Conservation (phyloP, 23 red algal species). For the Agarophyton chilense region DNA sequence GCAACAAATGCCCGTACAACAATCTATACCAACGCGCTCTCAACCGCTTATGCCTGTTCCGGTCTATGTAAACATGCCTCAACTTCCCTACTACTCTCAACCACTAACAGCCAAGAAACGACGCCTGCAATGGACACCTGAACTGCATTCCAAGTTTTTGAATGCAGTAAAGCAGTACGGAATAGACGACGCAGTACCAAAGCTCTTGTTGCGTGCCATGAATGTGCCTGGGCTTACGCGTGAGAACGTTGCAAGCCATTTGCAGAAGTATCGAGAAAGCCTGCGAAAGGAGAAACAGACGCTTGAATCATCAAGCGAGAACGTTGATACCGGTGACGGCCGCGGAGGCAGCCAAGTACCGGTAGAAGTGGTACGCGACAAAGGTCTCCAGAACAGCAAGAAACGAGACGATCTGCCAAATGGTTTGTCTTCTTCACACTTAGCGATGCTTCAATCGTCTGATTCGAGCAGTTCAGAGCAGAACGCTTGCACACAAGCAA, state of each 20-base stretch:
- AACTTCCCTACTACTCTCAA: background rate
- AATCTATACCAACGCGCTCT: background rate
- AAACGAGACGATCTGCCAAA: background rate
- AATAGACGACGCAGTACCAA: constrained; percentile 81
- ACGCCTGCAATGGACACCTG: constrained; percentile 91
- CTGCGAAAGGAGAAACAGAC: constrained; percentile 45
- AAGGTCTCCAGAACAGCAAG: background rate
- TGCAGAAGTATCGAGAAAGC: constrained; percentile 93
- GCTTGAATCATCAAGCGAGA: background rate
- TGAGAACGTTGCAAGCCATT: constrained; percentile 90
- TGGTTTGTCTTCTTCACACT: background rate
- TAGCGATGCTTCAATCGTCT: background rate
- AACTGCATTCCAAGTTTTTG: constrained; percentile 90
- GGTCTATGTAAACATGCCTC: background rate
- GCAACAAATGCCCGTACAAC: background rate
- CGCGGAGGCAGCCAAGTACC: background rate
- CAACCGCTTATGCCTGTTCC: background rate
- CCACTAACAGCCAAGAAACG: constrained; percentile 53
- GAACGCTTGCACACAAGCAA: background rate
- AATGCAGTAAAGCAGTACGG: constrained; percentile 76
- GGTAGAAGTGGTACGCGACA: background rate
- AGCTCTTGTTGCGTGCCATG: constrained; percentile 76
- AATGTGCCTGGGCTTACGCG: constrained; percentile 88
- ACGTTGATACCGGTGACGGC: background rate
- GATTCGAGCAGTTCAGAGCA: background rate